Evolutionary conservation across 2,329 filamentous ascomycete genomes (phyloP), one percentile per base, ranked within the genome.

Genomic region (Xylariales sp.): DNA sequence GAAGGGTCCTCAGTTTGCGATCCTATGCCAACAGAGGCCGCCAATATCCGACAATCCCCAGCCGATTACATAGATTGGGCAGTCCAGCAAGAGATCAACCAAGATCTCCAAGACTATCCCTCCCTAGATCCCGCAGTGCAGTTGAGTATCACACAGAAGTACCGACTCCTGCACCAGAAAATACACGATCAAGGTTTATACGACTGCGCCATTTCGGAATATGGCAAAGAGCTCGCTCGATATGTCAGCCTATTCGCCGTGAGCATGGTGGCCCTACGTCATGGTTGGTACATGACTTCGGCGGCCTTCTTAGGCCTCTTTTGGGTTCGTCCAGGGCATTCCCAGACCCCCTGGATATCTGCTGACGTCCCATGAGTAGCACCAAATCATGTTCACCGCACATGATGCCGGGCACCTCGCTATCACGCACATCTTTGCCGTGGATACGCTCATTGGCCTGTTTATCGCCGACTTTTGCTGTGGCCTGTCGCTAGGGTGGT

Each of bases 341-440:
- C 28, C 8, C 3, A 14, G 1, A 65, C 23, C 30, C 23, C 55
- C 41, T 2, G 2, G 14, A 70, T 75, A 62, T 75, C 76, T 52
- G 46, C 6, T 64, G 16, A 62, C 57, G 5, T 57, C 57, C 2
- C 23, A 43, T 56, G 30, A 7, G 14, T 50, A 87, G 87, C 88
- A 90, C 73, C 89, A 90, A 80, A 86, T 91, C 79, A 90, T 91
- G 86, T 91, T 91, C 77, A 85, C 85, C 0, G 89, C 88, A 3
- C 89, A 91, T 74, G 89, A 91, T 72, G 88, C 88, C 9, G 89
- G 87, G 2, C 89, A 90, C 73, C 81, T 84, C 34, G 88, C 86
- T 67, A 90, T 91, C 68, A 89, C 89, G 0, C 81, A 85, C 67
- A 85, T 85, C 75, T 90, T 89, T 70, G 78, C 83, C 2, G 71